phyloP scores from a whole-genome alignment of 805 yeast species.

The Isabelozyma gotoi region DNA sequence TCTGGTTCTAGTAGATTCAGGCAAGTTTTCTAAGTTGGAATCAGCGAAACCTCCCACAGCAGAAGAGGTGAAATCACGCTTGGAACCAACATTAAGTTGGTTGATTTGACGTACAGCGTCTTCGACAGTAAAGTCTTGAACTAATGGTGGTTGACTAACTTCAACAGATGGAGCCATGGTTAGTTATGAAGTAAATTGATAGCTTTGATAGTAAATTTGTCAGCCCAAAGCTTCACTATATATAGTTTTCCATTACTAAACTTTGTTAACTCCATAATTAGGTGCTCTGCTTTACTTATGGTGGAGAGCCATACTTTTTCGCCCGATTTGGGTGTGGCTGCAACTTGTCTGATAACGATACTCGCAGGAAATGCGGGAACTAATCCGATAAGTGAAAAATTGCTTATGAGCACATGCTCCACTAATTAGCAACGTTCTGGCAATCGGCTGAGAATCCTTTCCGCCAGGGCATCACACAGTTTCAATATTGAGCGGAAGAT shows the following conservation, averaged over 20 bases:
- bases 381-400: neutral
- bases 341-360: neutral
- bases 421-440: too few relatives aligned
- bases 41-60: slow-evolving; percentile 1
- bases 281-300: too few relatives aligned
- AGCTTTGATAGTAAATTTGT: neutral
- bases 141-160: neutral
- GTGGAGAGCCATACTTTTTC: neutral
- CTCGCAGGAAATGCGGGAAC: neutral
- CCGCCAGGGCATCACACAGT: too few relatives aligned
- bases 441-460: too few relatives aligned
- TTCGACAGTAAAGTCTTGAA: neutral
- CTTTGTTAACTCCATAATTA: too few relatives aligned
- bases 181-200: neutral
- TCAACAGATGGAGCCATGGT: slow-evolving; percentile 2
- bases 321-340: neutral
- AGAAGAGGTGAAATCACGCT: neutral
- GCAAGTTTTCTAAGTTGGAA: slow-evolving; percentile 9
- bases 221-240: neutral
- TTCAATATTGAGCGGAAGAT: too few relatives aligned
- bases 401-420: too few relatives aligned
- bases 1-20: slow-evolving; percentile 21
- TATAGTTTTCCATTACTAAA: neutral
- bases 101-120: neutral
- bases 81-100: neutral